These are phyloP conservation scores for Cicer judaicum DNA, from an alignment of 306 rosid species.

Conservation along the genomic window DNA sequence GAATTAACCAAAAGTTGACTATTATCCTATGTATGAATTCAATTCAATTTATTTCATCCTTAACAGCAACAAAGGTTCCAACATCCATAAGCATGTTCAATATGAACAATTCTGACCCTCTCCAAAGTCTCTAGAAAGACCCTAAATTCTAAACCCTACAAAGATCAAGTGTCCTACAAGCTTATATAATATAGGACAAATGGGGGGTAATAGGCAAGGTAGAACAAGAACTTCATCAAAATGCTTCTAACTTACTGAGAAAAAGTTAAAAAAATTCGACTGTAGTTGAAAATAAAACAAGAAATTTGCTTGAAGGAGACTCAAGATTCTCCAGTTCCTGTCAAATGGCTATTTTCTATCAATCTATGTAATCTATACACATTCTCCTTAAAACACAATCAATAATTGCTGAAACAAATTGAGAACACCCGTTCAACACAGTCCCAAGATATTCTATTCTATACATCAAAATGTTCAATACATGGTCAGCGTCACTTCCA, in stretches of 20 bases:
- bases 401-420: background rate
- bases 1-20: background rate
- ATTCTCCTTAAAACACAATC: background rate
- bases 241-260: background rate
- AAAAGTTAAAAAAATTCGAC: background rate
- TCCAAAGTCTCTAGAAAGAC: too few relatives aligned
- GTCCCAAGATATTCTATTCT: slow-evolving; percentile 45
- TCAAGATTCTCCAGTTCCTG: background rate
- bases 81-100: background rate
- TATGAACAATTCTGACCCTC: too few relatives aligned
- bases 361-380: background rate
- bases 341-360: slow-evolving; percentile 11
- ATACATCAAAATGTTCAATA: slow-evolving; percentile 47
- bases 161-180: too few relatives aligned
- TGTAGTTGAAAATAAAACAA: background rate
- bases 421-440: background rate
- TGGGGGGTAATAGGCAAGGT: background rate
- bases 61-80: background rate
- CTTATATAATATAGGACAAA: background rate
- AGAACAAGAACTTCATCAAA: background rate
- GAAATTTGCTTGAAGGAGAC: background rate
- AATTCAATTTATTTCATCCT: background rate
- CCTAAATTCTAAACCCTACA: too few relatives aligned
- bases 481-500: slow-evolving; percentile 57
- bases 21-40: background rate